Conservation (phyloP, 352 stramenopile species). For the Phytophthora fragariaefolia region DNA sequence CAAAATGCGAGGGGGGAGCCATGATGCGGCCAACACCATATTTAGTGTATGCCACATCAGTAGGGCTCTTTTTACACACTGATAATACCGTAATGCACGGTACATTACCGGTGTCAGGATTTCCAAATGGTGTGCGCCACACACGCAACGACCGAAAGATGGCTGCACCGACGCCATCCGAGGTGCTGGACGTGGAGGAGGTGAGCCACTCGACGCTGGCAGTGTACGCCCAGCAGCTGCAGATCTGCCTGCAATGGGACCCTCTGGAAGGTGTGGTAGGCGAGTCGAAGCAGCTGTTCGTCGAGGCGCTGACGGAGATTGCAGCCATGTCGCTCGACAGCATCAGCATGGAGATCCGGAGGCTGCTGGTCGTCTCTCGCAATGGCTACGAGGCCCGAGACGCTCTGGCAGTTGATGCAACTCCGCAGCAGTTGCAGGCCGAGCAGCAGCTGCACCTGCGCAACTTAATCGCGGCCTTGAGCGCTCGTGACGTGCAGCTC, state of each 20-base stretch:
- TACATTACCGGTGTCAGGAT: no score
- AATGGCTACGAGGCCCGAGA: neutral
- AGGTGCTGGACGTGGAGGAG: conserved; percentile 8
- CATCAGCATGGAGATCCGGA: conserved; percentile 76
- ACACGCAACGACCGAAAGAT: no score
- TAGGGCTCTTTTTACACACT: no score
- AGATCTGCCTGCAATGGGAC: conserved; percentile 49
- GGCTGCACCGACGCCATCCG: neutral
- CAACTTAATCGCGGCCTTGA: conserved; percentile 55
- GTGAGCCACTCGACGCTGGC: conserved; percentile 30
- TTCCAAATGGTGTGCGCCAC: no score
- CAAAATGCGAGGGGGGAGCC: neutral
- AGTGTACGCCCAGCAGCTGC: conserved; percentile 36
- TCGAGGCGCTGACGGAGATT: conserved; percentile 77
- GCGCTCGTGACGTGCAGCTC: conserved; percentile 67
- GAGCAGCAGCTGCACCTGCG: conserved; percentile 29
- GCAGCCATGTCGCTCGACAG: conserved; percentile 69
- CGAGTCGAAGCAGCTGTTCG: conserved; percentile 55
- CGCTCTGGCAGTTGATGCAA: neutral
- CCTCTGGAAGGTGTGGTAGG: conserved; percentile 25
- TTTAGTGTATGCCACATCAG: no score
- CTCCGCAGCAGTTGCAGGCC: neutral
- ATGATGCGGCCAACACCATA: no score
- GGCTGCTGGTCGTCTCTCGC: conserved; percentile 49
- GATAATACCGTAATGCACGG: no score